phyloP scores from a whole-genome alignment of 2,329 filamentous ascomycete species.

The Microcera coccophila region DNA sequence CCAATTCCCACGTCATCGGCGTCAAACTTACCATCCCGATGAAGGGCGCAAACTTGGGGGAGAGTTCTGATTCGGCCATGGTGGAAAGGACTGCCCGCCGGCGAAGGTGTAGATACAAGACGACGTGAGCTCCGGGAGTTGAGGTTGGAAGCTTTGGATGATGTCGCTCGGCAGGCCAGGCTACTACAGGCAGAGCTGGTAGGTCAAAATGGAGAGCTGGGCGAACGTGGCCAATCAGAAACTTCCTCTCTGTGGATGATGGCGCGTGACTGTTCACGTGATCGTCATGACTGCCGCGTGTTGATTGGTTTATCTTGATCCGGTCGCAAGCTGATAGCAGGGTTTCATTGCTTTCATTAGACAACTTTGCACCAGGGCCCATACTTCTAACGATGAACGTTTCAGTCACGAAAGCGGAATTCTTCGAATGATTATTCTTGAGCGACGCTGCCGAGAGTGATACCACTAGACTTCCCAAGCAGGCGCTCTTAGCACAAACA shows the following conservation, averaged over 20 bases:
- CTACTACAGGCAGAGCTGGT: conserved; percentile 23
- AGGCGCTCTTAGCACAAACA: too few relatives aligned
- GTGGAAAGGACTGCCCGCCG: conserved; percentile 26
- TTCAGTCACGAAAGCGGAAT: too few relatives aligned
- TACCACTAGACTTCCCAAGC: too few relatives aligned
- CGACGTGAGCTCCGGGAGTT: conserved; percentile 14
- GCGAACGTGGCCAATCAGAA: conserved; percentile 16
- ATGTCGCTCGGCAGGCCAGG: conserved; percentile 26
- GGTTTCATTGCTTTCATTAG: too few relatives aligned
- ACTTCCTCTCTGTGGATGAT: too few relatives aligned
- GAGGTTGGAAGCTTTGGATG: conserved; percentile 24
- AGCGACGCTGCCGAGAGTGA: too few relatives aligned
- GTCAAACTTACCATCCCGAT: conserved; percentile 70
- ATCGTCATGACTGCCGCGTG: background rate
- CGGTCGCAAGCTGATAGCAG: too few relatives aligned
- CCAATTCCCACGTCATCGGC: conserved; percentile 5
- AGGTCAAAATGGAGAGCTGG: conserved; percentile 12
- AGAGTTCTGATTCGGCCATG: conserved; percentile 55
- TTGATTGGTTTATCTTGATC: too few relatives aligned
- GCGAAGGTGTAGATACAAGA: conserved; percentile 15
- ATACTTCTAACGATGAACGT: too few relatives aligned
- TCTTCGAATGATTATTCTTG: too few relatives aligned
- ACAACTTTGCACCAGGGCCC: too few relatives aligned
- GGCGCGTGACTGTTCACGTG: conserved; percentile 13
- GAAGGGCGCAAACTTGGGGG: conserved; percentile 82